Conservation (phyloP, 1,284 basidiomycete genomes). For the Naganishia albida region DNA sequence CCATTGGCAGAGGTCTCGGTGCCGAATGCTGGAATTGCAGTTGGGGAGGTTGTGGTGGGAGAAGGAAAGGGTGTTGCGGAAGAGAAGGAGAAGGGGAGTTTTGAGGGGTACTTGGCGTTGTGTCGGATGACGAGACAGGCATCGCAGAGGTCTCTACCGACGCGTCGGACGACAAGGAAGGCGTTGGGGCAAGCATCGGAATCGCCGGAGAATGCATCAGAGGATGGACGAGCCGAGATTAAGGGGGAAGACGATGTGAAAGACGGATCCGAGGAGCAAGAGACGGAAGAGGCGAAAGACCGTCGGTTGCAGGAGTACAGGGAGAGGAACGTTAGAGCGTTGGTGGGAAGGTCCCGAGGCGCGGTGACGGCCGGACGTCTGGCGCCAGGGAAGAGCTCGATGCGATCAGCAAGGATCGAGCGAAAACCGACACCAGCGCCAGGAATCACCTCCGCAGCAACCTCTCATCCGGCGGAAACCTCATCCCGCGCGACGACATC, state of each 20-base stretch:
- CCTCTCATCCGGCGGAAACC: too few species aligned
- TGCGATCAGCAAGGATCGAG: background rate
- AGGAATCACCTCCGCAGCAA: too few species aligned
- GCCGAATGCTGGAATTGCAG: background rate
- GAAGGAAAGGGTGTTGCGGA: background rate
- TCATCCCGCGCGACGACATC: background rate
- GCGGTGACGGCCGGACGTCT: background rate
- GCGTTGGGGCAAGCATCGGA: background rate
- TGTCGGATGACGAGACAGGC: slow-evolving; percentile 25
- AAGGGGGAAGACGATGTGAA: too few species aligned
- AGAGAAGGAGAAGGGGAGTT: slow-evolving; percentile 1
- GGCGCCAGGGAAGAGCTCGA: background rate
- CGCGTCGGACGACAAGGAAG: too few species aligned
- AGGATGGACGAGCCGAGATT: background rate
- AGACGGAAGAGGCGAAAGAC: background rate
- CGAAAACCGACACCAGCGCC: too few species aligned
- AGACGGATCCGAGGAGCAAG: background rate
- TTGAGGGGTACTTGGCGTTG: slow-evolving; percentile 11
- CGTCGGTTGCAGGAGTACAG: background rate
- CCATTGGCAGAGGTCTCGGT: background rate
- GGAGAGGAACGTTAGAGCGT: background rate
- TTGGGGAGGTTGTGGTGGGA: background rate
- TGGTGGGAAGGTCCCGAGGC: background rate
- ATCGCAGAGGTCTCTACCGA: background rate
- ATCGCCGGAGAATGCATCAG: background rate